Evolutionary conservation across 331 rosid species (phyloP).

Genomic region (Acacia concinna): DNA sequence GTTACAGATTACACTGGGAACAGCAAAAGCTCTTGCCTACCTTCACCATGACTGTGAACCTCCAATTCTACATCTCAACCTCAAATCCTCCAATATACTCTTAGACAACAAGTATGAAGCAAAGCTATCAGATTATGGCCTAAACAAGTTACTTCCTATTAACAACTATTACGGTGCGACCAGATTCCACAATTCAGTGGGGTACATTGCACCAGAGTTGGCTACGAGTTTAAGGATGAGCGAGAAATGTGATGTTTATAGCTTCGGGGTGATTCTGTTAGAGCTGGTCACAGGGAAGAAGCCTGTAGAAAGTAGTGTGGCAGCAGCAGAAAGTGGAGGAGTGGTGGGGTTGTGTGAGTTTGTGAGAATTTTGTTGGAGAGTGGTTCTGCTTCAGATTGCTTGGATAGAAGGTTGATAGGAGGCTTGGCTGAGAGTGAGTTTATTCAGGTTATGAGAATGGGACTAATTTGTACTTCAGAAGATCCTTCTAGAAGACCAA

Average conservation of each 20-base stretch:
- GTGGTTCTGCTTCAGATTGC: conserved; percentile 78
- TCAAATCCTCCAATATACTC: conserved; percentile 76
- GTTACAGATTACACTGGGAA: conserved; percentile 64
- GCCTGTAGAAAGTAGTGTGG: conserved; percentile 76
- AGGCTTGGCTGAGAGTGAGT: conserved; percentile 76
- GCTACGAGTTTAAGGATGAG: conserved; percentile 79
- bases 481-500: conserved; percentile 82
- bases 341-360: conserved; percentile 89
- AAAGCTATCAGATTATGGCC: conserved; percentile 67
- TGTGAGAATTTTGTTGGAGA: conserved; percentile 71
- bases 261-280: conserved; percentile 90
- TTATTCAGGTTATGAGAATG: conserved; percentile 86
- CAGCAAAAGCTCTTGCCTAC: conserved; percentile 60
- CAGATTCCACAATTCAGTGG: conserved; percentile 78
- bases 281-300: conserved; percentile 94
- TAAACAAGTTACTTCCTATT: conserved; percentile 63
- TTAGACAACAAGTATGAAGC: conserved; percentile 55
- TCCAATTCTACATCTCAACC: conserved; percentile 72
- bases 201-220: conserved; percentile 95
- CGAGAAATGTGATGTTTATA: conserved; percentile 91
- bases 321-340: conserved; percentile 46
- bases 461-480: conserved; percentile 86
- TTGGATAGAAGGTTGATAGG: conserved; percentile 78
- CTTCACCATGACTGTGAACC: conserved; percentile 78
- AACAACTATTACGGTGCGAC: conserved; percentile 62